Evolutionary conservation across 495 filamentous ascomycete genomes (phyloP).

Genomic region (Aspergillus cavernicola): DNA sequence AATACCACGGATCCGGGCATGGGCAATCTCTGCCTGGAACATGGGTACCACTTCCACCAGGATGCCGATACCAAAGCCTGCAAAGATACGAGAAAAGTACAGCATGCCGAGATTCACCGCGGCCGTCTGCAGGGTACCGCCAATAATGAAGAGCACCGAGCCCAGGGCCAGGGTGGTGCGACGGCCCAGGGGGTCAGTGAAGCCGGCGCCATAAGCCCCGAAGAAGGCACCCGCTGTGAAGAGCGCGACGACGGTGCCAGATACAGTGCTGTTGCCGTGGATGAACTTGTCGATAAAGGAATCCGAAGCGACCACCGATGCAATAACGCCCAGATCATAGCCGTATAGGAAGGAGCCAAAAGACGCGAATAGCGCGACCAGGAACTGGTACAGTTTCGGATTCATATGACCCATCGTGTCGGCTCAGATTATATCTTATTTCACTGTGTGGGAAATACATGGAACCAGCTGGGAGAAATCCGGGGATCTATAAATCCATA

Average conservation of each 20-base stretch:
- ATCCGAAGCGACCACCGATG: slow-evolving; percentile 32
- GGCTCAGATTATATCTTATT: not conserved
- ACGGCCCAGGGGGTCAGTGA: slow-evolving; percentile 3
- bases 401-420: not conserved
- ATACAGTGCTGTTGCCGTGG: not conserved
- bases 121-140: not conserved
- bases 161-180: not conserved
- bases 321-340: slow-evolving; percentile 47
- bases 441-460: not conserved
- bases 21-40: slow-evolving; percentile 2
- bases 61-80: not conserved
- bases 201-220: not conserved
- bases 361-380: slow-evolving; percentile 52
- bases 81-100: not conserved
- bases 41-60: slow-evolving; percentile 1
- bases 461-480: not conserved
- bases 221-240: slow-evolving; percentile 9
- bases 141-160: not conserved
- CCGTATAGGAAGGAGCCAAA: slow-evolving; percentile 51
- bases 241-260: slow-evolving; percentile 3
- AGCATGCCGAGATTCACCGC: slow-evolving; percentile 1
- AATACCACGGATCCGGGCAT: not conserved
- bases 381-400: slow-evolving; percentile 37
- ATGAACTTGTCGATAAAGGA: slow-evolving; percentile 17
- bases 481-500: not conserved